Percentiles rank a stretch among this genome's conserved stretches.
Evolutionary conservation across 2,329 filamentous ascomycete genomes (phyloP).

Genomic region (Claviceps humidiphila): DNA sequence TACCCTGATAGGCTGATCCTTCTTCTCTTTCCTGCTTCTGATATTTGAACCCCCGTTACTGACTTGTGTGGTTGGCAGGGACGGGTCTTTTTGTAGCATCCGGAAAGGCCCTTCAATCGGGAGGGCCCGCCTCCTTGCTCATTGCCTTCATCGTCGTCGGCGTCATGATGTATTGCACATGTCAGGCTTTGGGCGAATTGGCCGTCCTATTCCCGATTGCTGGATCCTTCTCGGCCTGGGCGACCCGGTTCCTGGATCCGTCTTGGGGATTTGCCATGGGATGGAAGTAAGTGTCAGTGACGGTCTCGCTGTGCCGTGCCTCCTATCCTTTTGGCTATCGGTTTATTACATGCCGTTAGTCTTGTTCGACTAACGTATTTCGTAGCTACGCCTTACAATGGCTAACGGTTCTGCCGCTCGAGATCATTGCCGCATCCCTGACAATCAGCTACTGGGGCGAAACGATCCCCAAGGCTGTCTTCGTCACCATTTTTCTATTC

Average conservation of each 20-base stretch:
- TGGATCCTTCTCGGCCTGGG: conserved; percentile 84
- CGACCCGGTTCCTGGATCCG: conserved; percentile 82
- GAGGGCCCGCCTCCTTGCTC: conserved; percentile 66
- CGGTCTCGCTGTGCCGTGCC: background rate
- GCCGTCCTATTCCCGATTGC: conserved; percentile 83
- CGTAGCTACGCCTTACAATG: conserved; percentile 72
- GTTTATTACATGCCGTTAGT: background rate
- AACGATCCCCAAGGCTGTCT: conserved; percentile 53
- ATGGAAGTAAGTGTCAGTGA: conserved; percentile 54
- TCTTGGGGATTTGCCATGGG: conserved; percentile 95
- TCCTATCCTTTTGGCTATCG: background rate
- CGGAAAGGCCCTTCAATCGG: conserved; percentile 53
- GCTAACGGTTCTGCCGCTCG: conserved; percentile 70
- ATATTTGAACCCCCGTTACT: background rate
- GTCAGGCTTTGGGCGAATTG: conserved; percentile 83
- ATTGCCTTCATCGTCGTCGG: conserved; percentile 72
- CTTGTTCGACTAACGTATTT: background rate
- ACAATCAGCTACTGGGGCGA: conserved; percentile 72
- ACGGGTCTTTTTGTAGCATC: conserved; percentile 82
- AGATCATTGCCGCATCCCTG: conserved; percentile 76
- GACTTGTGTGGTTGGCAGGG: conserved; percentile 15
- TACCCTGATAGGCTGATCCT: too few relatives aligned
- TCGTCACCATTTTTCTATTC: conserved; percentile 69
- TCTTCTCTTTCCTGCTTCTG: too few relatives aligned
- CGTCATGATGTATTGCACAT: conserved; percentile 80